Evolutionary conservation across 176 grass and related monocot species (phyloP).

Genomic region (Triticum dicoccoides): DNA sequence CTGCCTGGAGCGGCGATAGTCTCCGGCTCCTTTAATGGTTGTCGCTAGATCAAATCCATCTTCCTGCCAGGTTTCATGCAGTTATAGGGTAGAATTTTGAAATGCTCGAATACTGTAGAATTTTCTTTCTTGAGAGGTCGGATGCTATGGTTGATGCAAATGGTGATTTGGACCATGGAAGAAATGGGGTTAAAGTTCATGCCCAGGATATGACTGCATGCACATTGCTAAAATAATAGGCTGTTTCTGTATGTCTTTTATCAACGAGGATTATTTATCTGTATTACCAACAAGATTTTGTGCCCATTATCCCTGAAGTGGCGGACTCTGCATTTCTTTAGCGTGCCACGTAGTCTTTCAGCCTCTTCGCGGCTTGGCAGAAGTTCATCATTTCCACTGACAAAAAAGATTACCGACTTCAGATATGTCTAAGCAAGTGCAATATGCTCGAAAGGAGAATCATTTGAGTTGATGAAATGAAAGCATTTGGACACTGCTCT

Average conservation of each 20-base stretch:
- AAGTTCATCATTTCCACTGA: slow-evolving; percentile 75
- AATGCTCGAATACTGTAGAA: not conserved
- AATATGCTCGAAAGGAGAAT: not conserved
- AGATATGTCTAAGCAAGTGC: not conserved
- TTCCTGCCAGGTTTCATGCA: slow-evolving; percentile 50
- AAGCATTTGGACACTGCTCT: not conserved
- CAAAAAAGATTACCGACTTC: slow-evolving; percentile 36
- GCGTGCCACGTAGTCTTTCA: slow-evolving; percentile 39
- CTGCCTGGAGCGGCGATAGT: slow-evolving; percentile 66
- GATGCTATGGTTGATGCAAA: not conserved
- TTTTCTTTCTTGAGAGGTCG: too few relatives aligned
- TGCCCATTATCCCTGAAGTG: slow-evolving; percentile 74
- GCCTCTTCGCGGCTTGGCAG: slow-evolving; percentile 74
- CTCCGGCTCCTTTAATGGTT: slow-evolving; percentile 73
- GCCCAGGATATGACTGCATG: not conserved
- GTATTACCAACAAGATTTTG: slow-evolving; percentile 66
- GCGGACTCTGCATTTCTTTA: slow-evolving; percentile 65
- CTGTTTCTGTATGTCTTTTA: not conserved
- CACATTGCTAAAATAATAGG: not conserved
- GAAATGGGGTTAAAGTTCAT: not conserved
- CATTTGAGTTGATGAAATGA: not conserved
- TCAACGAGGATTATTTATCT: not conserved
- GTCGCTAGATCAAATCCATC: slow-evolving; percentile 62
- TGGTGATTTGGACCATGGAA: not conserved
- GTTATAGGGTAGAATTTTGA: not conserved